Evolutionary conservation across 768 basidiomycete genomes (phyloP), one percentile per base, ranked within the genome.

Genomic region (Hygrophoropsis aurantiaca): DNA sequence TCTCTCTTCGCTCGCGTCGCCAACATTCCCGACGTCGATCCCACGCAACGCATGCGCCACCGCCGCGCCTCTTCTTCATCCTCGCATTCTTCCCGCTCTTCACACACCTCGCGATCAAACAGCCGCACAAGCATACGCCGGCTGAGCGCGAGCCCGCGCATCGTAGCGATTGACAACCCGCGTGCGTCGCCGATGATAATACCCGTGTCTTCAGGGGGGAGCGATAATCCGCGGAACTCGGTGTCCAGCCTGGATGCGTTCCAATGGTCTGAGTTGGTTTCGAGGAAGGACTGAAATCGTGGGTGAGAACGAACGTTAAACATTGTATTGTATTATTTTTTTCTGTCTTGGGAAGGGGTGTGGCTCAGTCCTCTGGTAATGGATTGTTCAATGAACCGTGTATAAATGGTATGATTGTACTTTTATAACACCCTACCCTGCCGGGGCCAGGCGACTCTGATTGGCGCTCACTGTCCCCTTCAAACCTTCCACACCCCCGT

Each of bases 1-100:
- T 88, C 88, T 3, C 68, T 87, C 21, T 92, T 92, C 59, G 90
- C 88, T 0, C 83, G 77, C 38, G 64, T 85, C 35, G 88, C 86
- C 42, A 82, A 85, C 50, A 76, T 92, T 27, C 73, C 82, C 2
- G 77, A 85, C 53, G 77, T 91, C 27, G 89, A 92, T 58, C 90
- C 90, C 15, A 81, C 80, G 2, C 78, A 77, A 41, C 88, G 87
- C 75, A 85, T 85, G 61, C 82, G 87, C 34, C 87, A 87, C 58
- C 83, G 90, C 2, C 80, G 88, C 18, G 84, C 86, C 3, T 89
- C 87, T 0, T 89, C 87, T 0, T 65, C 84, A 3, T 86, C 87
- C 3, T 83, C 84, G 2, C 73, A 76, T 6, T 74, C 76, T 0
- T 74, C 75, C n/a, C 60, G 59, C 11, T 75, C 78, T 3, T 24